Evolutionary conservation across 805 yeast species (phyloP).

Genomic region (Scheffersomyces spartinae): DNA sequence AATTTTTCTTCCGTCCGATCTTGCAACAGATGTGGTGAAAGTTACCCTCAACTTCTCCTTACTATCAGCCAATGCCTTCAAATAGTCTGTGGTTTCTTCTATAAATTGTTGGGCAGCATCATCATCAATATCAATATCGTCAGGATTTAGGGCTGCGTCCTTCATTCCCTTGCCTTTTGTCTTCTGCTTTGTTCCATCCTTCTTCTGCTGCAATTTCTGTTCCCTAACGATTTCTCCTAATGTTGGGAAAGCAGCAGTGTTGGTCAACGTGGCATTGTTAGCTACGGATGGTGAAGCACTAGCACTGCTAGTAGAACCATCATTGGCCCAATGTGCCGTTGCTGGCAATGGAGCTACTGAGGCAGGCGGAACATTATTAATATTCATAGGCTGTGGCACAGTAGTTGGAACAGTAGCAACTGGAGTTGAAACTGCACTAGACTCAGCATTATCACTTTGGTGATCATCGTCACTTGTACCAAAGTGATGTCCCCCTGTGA

Average conservation of each 20-base stretch:
- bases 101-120: slow-evolving; percentile 34
- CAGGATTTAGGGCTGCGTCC: slow-evolving; percentile 25
- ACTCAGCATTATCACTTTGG: slow-evolving; percentile 2
- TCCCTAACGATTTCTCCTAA: slow-evolving; percentile 36
- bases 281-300: slow-evolving; percentile 27
- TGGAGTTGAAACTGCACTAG: slow-evolving; percentile 4
- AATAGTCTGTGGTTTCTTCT: slow-evolving; percentile 33
- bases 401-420: too few species aligned
- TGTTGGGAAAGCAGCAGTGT: slow-evolving; percentile 48
- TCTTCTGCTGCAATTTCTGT: slow-evolving; percentile 20
- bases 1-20: slow-evolving; percentile 5
- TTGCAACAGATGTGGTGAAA: slow-evolving; percentile 13
- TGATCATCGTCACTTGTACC: slow-evolving; percentile 5
- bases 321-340: slow-evolving; percentile 14
- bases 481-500: too few species aligned
- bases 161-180: slow-evolving; percentile 20
- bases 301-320: slow-evolving; percentile 12
- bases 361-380: slow-evolving; percentile 2
- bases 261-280: slow-evolving; percentile 26
- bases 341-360: slow-evolving; percentile 1
- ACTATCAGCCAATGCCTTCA: slow-evolving; percentile 25
- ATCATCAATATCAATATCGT: slow-evolving; percentile 39
- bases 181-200: slow-evolving; percentile 15
- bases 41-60: slow-evolving; percentile 29
- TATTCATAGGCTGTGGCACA: neutral